Conservation (phyloP, 345 rosid species). For the Hirschfeldia incana region DNA sequence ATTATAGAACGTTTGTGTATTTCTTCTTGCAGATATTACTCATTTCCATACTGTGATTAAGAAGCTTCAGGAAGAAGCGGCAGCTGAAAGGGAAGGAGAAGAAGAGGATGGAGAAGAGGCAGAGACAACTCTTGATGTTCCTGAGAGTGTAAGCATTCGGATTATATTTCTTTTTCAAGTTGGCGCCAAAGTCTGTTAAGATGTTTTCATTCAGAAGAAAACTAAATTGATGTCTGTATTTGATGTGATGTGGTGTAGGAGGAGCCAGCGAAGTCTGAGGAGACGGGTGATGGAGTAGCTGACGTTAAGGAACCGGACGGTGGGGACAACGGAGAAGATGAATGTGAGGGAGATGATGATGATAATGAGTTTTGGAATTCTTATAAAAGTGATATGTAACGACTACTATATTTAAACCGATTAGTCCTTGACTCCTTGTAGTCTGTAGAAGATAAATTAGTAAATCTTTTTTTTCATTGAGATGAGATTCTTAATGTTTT, state of each 20-base stretch:
- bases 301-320: constrained; percentile 36
- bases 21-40: constrained; percentile 49
- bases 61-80: constrained; percentile 56
- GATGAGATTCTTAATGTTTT: not conserved
- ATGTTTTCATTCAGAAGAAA: not conserved
- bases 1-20: constrained; percentile 1
- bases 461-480: not conserved
- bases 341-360: constrained; percentile 20
- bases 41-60: constrained; percentile 64
- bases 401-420: not conserved
- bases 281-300: constrained; percentile 17
- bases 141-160: constrained; percentile 9
- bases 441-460: not conserved
- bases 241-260: constrained; percentile 41
- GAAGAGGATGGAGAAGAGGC: constrained; percentile 26
- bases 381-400: constrained; percentile 20
- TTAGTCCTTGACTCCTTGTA: not conserved
- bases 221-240: not conserved
- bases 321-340: constrained; percentile 30
- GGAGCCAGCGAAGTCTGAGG: constrained; percentile 37
- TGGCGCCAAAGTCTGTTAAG: constrained; percentile 3
- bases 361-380: constrained; percentile 27
- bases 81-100: constrained; percentile 41
- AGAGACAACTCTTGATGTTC: constrained; percentile 32
- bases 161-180: not conserved